These are phyloP conservation scores for Pseudonitzschia multistriata DNA, from an alignment of 108 stramenopile species.

Conservation along the genomic window DNA sequence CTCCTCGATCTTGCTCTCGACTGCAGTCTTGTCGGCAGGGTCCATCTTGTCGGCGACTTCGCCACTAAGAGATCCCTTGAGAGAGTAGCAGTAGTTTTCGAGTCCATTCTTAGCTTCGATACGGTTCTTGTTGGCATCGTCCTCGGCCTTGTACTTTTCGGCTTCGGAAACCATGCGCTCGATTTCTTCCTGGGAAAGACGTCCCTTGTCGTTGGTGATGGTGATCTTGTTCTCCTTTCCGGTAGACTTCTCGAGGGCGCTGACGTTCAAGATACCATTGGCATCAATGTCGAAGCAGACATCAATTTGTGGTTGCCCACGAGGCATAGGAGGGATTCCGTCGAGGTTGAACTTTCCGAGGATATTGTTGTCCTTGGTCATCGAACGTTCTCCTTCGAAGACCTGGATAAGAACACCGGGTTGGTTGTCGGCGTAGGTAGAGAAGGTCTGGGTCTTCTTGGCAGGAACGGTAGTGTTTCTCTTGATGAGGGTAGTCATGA, in stretches of 20 bases:
- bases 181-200: conserved; percentile 97
- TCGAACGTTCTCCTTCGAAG: conserved; percentile 98
- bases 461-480: conserved; percentile 94
- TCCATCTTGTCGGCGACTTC: conserved; percentile 87
- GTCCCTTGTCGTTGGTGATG: conserved; percentile 99
- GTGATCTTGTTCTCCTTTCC: conserved; percentile 99
- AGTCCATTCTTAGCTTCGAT: conserved; percentile 95
- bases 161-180: conserved; percentile 99
- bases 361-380: conserved; percentile 99
- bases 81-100: conserved; percentile 96
- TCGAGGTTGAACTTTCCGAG: conserved; percentile 99
- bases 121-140: conserved; percentile 93
- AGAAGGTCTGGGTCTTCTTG: conserved; percentile 99
- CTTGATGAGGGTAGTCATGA: conserved; percentile 95
- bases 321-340: conserved; percentile 99
- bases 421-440: conserved; percentile 99
- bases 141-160: conserved; percentile 97
- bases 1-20: conserved; percentile 88
- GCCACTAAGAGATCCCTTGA: conserved; percentile 88
- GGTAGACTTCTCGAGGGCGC: conserved; percentile 97
- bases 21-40: conserved; percentile 72
- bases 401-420: conserved; percentile 99
- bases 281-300: conserved; percentile 99
- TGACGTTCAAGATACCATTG: conserved; percentile 85
- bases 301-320: conserved; percentile 98